Conservation (phyloP, 1,284 basidiomycete genomes). For the Ganoderma multipileum region DNA sequence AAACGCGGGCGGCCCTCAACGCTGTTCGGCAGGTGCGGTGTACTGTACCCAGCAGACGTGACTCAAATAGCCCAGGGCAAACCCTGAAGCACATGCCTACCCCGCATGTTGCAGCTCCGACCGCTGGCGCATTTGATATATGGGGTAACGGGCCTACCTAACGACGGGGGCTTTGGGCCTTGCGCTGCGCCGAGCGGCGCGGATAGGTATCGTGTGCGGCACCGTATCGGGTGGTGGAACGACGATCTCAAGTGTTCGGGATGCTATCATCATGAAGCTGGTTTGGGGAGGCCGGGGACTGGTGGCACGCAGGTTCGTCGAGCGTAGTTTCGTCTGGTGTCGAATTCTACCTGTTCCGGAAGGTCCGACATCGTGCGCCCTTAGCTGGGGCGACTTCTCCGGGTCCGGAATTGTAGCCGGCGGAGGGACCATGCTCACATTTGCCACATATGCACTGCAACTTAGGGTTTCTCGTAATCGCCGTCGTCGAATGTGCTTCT, state of each 20-base stretch:
- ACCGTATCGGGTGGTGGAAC: background rate
- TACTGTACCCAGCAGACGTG: background rate
- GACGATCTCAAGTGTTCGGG: background rate
- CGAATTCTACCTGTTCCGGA: background rate
- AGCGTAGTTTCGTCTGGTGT: background rate
- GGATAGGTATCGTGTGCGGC: background rate
- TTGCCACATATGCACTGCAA: background rate
- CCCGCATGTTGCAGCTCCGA: background rate
- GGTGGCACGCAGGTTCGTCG: background rate
- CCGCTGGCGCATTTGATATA: background rate
- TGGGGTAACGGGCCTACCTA: background rate
- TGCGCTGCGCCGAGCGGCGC: background rate
- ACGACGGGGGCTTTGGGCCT: background rate
- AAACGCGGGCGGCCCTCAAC: background rate
- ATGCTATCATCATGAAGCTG: background rate
- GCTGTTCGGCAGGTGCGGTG: background rate
- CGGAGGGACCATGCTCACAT: background rate
- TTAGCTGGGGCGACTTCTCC: background rate
- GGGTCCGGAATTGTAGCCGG: background rate
- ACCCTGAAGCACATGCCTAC: background rate
- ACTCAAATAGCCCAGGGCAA: background rate
- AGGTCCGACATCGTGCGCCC: background rate
- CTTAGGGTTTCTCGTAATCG: background rate
- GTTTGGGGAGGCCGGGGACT: background rate
- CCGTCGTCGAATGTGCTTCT: background rate